These are phyloP conservation scores for Conticribra guillardii DNA, from an alignment of 108 stramenopile species.

Conservation along the genomic window DNA sequence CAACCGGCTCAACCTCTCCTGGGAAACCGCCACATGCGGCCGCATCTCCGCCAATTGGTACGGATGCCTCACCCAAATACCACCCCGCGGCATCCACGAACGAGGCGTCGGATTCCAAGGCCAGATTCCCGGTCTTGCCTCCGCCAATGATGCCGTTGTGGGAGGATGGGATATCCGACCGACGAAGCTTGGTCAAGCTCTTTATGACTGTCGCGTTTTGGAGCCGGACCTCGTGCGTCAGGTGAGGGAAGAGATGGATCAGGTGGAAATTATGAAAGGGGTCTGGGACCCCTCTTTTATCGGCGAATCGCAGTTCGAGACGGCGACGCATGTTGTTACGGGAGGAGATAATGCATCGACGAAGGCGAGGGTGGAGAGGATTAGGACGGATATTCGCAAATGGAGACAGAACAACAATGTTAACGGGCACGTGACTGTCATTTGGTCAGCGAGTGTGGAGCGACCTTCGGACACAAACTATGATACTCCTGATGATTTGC, in stretches of 20 bases:
- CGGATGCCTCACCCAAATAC: conserved; percentile 85
- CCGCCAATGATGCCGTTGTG: conserved; percentile 47
- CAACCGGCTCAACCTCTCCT: conserved; percentile 57
- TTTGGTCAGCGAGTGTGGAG: conserved; percentile 83
- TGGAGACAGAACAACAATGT: conserved; percentile 62
- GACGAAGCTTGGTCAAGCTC: conserved; percentile 71
- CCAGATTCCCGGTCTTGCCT: conserved; percentile 48
- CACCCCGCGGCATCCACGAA: conserved; percentile 50
- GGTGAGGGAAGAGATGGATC: conserved; percentile 71
- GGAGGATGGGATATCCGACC: conserved; percentile 79
- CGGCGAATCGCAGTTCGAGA: conserved; percentile 60
- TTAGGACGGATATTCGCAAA: conserved; percentile 76
- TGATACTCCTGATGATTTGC: conserved; percentile 52
- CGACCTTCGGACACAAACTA: conserved; percentile 56
- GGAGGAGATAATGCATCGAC: conserved; percentile 43
- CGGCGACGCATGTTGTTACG: conserved; percentile 59
- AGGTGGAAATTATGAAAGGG: conserved; percentile 61
- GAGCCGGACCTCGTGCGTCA: conserved; percentile 85
- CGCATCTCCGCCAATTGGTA: conserved; percentile 67
- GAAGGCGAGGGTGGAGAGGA: conserved; percentile 58
- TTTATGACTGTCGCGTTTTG: conserved; percentile 75
- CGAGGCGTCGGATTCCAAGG: conserved; percentile 58
- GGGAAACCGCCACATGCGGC: conserved; percentile 54
- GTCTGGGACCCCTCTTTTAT: conserved; percentile 82
- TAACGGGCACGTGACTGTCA: conserved; percentile 78